Base-by-base conservation (phyloP, 1,139 yeast species). In the Entelexis sorbosivorans region DNA sequence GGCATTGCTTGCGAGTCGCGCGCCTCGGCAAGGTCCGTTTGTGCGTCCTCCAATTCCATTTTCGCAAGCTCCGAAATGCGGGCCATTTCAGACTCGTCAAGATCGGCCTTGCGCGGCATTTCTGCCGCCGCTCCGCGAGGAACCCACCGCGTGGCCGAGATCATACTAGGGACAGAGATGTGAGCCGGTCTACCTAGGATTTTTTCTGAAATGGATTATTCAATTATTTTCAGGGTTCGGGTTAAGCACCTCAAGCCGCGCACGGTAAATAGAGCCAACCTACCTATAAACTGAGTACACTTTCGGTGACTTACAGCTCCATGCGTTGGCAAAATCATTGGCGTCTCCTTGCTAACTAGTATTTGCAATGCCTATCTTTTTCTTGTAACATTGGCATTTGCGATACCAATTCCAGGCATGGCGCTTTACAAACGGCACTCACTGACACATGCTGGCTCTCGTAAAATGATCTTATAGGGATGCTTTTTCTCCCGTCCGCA, bases 81-180 rank as follows among this genome's bases (percentile, higher is more conserved):
- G 55, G 79, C 93, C 86, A 91, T 82, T 68, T 91, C 99, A 54
- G 77, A 93, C 58, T 91, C 97, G 61, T 88, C 81, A 54, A 91
- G 71, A 60, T 86, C 95, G 63, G 87, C 88, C 64, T 84, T 78
- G 61, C 80, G 86, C 5, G 98, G 98, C 64, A 82, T 85, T 66
- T 89, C 96, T 38, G 95, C 78, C 29, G 98, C 94, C 66, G 76
- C 84, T 11, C 99, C 99, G 63, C 96, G 78, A 47, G 97, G 97
- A 33, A 91, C 96, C 97, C 98, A 91, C 49, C 82, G 72, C 48
- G 93, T 82, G 32, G 96, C 83, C 48, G 98, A 88, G 59, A 91
- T 82, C 95, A 93, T 88, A 17, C 35, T 24, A 28, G 10, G 13
- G 31, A 28, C 13, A n/a, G 33, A 13, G 20, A 8, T 28, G 6